Base-by-base conservation (phyloP, 106 monocot genomes). In the Gastrodia elata region DNA sequence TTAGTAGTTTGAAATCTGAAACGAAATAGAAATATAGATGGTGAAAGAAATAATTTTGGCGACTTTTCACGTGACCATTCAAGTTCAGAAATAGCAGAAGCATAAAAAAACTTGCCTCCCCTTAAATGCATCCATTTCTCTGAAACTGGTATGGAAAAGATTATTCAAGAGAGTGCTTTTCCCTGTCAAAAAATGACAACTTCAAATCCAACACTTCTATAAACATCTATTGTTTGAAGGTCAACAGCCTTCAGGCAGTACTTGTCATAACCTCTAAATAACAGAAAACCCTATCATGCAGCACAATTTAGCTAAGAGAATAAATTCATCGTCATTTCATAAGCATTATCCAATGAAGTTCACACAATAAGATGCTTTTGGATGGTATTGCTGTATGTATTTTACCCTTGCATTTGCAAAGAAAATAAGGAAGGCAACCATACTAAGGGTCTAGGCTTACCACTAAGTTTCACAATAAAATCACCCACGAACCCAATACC, bases 111-210 rank as follows among this genome's bases (percentile, higher is more conserved):
- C 79, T 77, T 84, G 80, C 95, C 95, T 92, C 55, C 96, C 96
- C 70, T 14, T 81, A 44, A 81, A 92, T 68, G 96, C 92, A 86
- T 97, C 92, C 92, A 97, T 97, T 43, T 92, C 96, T 49, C 81
- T 92, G 61, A 96, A 96, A 67, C 86, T 96, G 38, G 92, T 96
- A 38, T 56, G 49, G 68, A 96, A 96, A 34, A 97, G 84, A 79
- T 97, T 84, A 75, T 97, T 97, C 80, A 97, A 70, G 71, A 97
- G 89, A 65, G 96, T 97, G 83, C 96, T 97, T 70, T 97, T 97
- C 59, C 96, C 96, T 97, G 80, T 67, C 36, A 38, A 36, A 67
- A 38, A 7, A 67, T 16, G 5, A n/a, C 16, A 67, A 67, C 5
- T 27, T 37, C 4, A 37, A 67, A 67, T 37, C 3, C 2, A 3